A percentile compares a stretch with the other conserved stretches of the same genome.
These are phyloP conservation scores for Erodium trifolium DNA, from an alignment of 441 rosid species.

Conservation along the genomic window DNA sequence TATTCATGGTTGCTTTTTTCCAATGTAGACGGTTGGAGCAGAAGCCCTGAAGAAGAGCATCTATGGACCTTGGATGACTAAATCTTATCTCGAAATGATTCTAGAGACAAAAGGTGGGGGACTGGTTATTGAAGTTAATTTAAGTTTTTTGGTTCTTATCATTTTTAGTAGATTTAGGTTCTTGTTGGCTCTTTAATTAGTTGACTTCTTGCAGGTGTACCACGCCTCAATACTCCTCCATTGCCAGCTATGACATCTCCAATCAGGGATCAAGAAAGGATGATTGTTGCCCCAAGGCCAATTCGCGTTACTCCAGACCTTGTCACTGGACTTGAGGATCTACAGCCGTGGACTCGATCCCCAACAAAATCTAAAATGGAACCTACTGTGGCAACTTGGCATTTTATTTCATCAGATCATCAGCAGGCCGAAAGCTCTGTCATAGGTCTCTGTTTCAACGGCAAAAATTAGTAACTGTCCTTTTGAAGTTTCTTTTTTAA, in stretches of 20 bases:
- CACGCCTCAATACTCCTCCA: slow-evolving; percentile 93
- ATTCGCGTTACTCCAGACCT: slow-evolving; percentile 75
- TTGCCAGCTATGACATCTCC: slow-evolving; percentile 44
- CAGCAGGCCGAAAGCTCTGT: slow-evolving; percentile 39
- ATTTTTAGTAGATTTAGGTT: slow-evolving; percentile 14
- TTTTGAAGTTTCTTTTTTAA: neutral
- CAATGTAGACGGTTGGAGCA: slow-evolving; percentile 80
- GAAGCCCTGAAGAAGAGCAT: slow-evolving; percentile 80
- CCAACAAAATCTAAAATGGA: slow-evolving; percentile 96
- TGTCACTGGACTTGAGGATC: slow-evolving; percentile 75
- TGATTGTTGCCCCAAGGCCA: slow-evolving; percentile 82
- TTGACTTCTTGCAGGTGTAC: slow-evolving; percentile 60
- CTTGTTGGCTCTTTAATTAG: slow-evolving; percentile 22
- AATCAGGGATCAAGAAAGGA: slow-evolving; percentile 53
- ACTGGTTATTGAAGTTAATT: slow-evolving; percentile 15
- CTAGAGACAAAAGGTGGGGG: slow-evolving; percentile 79
- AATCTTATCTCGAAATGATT: slow-evolving; percentile 92
- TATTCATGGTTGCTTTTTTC: slow-evolving; percentile 24
- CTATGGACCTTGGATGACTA: slow-evolving; percentile 85
- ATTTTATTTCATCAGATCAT: slow-evolving; percentile 51
- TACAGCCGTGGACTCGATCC: slow-evolving; percentile 98
- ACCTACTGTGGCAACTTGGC: slow-evolving; percentile 79
- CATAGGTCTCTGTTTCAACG: slow-evolving; percentile 59
- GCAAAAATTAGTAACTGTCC: slow-evolving; percentile 11
- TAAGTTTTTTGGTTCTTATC: slow-evolving; percentile 13